A percentile compares a stretch with the other conserved stretches of the same genome.
phyloP scores from a whole-genome alignment of 306 rosid genomes.

The Abrus precatorius region DNA sequence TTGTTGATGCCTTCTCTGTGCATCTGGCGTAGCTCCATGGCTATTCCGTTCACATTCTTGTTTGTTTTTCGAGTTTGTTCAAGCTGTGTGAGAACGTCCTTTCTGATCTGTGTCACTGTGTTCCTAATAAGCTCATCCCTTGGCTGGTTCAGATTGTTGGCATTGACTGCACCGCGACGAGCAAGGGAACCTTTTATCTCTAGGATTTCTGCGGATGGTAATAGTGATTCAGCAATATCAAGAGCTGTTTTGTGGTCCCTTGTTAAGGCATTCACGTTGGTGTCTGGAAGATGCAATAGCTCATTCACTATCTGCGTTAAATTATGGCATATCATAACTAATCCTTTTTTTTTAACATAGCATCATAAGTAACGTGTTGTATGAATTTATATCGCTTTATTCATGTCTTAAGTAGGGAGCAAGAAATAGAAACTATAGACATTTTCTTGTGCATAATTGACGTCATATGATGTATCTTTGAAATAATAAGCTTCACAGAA shows the following conservation, averaged over 20 bases:
- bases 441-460: no score
- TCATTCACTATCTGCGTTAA: slow-evolving; percentile 77
- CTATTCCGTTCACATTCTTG: slow-evolving; percentile 68
- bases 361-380: no score
- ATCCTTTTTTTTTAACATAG: no score
- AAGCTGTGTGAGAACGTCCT: slow-evolving; percentile 71
- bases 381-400: no score
- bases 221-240: slow-evolving; percentile 73
- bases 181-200: slow-evolving; percentile 56
- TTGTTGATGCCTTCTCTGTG: slow-evolving; percentile 71
- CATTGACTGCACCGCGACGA: slow-evolving; percentile 62
- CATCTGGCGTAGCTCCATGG: slow-evolving; percentile 67
- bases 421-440: no score
- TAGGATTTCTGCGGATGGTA: slow-evolving; percentile 63
- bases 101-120: slow-evolving; percentile 71
- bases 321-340: neutral
- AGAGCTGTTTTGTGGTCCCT: slow-evolving; percentile 76
- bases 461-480: no score
- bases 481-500: no score
- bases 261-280: slow-evolving; percentile 72
- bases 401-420: no score
- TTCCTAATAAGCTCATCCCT: slow-evolving; percentile 66
- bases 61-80: slow-evolving; percentile 77
- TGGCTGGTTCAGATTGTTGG: slow-evolving; percentile 69
- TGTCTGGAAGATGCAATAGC: slow-evolving; percentile 59